These are phyloP conservation scores for Globisporangium barbulae DNA, from an alignment of 352 stramenopile species.

Conservation along the genomic window DNA sequence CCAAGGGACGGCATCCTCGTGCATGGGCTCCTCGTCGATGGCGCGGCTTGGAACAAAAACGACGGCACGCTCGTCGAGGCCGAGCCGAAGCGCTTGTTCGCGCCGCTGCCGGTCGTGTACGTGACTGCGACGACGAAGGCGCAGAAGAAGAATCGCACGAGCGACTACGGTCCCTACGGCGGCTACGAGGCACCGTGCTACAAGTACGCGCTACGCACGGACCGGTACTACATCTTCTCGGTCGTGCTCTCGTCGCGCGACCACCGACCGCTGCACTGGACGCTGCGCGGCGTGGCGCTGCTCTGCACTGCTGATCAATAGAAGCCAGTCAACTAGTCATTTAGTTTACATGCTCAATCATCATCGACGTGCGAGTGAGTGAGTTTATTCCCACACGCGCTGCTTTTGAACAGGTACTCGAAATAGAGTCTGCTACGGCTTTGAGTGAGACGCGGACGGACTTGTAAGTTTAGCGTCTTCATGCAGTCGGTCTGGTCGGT, in stretches of 20 bases:
- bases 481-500: not conserved
- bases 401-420: not conserved
- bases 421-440: not conserved
- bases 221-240: conserved; percentile 78
- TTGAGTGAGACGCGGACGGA: not conserved
- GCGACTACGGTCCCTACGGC: conserved; percentile 73
- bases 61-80: conserved; percentile 75
- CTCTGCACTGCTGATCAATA: conserved; percentile 61
- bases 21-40: conserved; percentile 69
- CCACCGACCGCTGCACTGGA: conserved; percentile 76
- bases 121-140: conserved; percentile 74
- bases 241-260: conserved; percentile 70
- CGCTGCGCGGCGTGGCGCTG: conserved; percentile 67
- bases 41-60: conserved; percentile 65
- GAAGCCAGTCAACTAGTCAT: not conserved
- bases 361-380: not conserved
- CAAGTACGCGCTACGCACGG: conserved; percentile 70
- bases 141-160: conserved; percentile 69
- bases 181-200: conserved; percentile 78
- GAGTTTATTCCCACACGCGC: not conserved
- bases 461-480: not conserved
- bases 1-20: conserved; percentile 73
- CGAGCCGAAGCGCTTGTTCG: conserved; percentile 74
- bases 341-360: not conserved
- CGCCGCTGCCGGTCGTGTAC: conserved; percentile 69